A percentile compares a stretch with the other conserved stretches of the same genome.
Conservation (phyloP, 2,329 filamentous ascomycete genomes). For the Madurella mycetomatis region DNA sequence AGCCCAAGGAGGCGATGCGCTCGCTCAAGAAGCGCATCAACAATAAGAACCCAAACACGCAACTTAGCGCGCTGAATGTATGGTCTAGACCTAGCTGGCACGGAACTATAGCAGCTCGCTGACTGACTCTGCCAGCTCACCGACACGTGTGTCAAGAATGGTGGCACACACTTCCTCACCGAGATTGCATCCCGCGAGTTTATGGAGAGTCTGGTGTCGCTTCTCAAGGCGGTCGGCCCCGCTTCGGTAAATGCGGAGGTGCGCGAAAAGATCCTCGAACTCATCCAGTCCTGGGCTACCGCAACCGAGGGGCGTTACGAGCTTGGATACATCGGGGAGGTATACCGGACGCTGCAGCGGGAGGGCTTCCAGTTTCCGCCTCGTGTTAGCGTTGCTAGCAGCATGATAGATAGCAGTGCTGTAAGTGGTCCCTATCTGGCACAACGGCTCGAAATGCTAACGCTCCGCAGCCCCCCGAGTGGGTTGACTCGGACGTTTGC, state of each 20-base stretch:
- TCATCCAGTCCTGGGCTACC: conserved; percentile 89
- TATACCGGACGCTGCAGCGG: conserved; percentile 74
- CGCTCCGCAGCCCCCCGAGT: conserved; percentile 74
- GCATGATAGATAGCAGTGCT: conserved; percentile 95
- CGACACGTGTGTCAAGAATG: conserved; percentile 98
- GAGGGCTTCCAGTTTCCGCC: conserved; percentile 91
- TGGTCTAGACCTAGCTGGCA: conserved; percentile 17
- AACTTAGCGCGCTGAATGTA: conserved; percentile 91
- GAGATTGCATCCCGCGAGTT: conserved; percentile 97
- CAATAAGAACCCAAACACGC: conserved; percentile 96
- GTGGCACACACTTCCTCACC: conserved; percentile 86
- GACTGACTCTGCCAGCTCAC: conserved; percentile 58
- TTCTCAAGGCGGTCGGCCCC: conserved; percentile 74
- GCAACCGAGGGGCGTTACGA: conserved; percentile 83
- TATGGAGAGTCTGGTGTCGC: conserved; percentile 91
- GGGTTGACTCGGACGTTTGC: conserved; percentile 96
- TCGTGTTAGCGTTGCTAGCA: conserved; percentile 80
- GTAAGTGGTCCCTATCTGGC: conserved; percentile 49
- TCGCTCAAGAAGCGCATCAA: conserved; percentile 90
- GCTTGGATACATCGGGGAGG: conserved; percentile 79
- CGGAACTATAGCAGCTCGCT: conserved; percentile 1
- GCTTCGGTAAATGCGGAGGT: conserved; percentile 80
- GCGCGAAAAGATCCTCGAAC: conserved; percentile 81
- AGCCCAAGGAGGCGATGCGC: conserved; percentile 97
- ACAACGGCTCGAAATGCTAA: conserved; percentile 2